Percentiles rank a stretch among this genome's conserved stretches.
Evolutionary conservation across 352 stramenopile genomes (phyloP).

Genomic region (Blastocystis sp.): DNA sequence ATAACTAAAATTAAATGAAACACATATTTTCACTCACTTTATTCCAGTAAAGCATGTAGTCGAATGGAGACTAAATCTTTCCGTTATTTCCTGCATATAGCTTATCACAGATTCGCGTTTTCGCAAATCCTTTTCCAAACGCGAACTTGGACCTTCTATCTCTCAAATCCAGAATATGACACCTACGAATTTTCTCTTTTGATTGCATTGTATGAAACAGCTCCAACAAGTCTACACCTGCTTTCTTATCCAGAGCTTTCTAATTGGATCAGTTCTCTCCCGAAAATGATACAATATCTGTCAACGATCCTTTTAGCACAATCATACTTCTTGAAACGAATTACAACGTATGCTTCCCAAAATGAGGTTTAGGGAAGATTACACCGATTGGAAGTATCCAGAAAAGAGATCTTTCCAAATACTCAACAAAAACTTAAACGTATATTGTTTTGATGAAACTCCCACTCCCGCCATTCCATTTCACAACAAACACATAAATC

Average conservation of each 20-base stretch:
- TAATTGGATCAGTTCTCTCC: neutral
- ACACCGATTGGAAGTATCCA: neutral
- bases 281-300: neutral
- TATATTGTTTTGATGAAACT: neutral
- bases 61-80: conserved; percentile 1
- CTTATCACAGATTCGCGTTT: conserved; percentile 8
- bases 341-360: neutral
- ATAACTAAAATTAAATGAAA: neutral
- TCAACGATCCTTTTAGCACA: neutral
- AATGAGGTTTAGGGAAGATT: neutral
- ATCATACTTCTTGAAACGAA: neutral
- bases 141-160: neutral
- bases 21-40: neutral
- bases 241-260: neutral
- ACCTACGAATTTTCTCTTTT: neutral
- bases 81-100: conserved; percentile 30
- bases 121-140: neutral
- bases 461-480: neutral
- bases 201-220: neutral
- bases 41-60: conserved; percentile 1
- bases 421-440: neutral
- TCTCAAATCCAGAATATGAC: neutral
- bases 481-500: neutral
- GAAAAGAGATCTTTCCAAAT: neutral
- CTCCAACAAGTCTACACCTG: neutral